Conservation (phyloP, 768 basidiomycete genomes). For the Amanita rubescens region DNA sequence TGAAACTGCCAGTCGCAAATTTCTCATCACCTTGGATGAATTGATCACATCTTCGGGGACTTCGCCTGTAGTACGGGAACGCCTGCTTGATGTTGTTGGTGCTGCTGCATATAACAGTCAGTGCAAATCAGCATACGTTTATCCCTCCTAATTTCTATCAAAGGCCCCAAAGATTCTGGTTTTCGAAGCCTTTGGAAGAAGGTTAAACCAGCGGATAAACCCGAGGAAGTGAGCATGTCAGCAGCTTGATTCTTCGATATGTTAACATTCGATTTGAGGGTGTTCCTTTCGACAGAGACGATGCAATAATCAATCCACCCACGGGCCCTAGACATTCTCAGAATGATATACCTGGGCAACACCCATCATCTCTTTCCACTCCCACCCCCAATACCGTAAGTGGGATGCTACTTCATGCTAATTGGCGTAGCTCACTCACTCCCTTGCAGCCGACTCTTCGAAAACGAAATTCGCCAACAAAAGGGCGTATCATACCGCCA, state of each 20-base stretch:
- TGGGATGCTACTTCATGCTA: constrained; percentile 6
- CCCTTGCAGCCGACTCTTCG: constrained; percentile 14
- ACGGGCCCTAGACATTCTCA: constrained; percentile 32
- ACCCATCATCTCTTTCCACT: constrained; percentile 20
- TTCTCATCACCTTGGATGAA: constrained; percentile 73
- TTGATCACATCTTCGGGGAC: constrained; percentile 55
- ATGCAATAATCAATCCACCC: constrained; percentile 73
- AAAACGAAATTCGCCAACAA: constrained; percentile 31
- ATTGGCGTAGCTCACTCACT: not conserved
- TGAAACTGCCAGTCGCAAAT: constrained; percentile 68
- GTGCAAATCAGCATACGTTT: constrained; percentile 21
- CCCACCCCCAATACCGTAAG: constrained; percentile 4
- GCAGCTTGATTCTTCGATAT: not conserved
- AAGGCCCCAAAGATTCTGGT: constrained; percentile 31
- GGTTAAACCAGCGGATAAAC: constrained; percentile 72
- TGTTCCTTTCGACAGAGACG: constrained; percentile 69
- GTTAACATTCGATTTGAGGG: constrained; percentile 33
- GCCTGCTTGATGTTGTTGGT: constrained; percentile 73
- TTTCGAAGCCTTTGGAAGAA: constrained; percentile 75
- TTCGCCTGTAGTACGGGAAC: constrained; percentile 73
- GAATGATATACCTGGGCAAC: constrained; percentile 30
- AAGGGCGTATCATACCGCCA: constrained; percentile 48
- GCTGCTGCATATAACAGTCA: constrained; percentile 71
- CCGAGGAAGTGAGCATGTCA: constrained; percentile 52
- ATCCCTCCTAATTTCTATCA: not conserved